Evolutionary conservation across 345 rosid genomes (phyloP).

Genomic region (Sisymbrium altissimum): DNA sequence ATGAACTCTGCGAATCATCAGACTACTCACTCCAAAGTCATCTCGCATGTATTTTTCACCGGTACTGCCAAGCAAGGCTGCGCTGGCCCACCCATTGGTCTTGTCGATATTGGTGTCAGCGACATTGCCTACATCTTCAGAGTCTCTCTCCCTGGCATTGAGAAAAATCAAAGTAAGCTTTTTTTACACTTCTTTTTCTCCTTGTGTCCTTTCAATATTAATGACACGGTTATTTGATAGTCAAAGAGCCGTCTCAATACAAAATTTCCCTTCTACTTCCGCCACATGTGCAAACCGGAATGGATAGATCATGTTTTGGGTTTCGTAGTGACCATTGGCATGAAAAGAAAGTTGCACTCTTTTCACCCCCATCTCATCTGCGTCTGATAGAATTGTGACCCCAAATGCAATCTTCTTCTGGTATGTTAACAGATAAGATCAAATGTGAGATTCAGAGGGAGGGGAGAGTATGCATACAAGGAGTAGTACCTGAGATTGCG

Average conservation of each 20-base stretch:
- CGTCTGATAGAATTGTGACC: conserved; percentile 4
- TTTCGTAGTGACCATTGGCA: background rate
- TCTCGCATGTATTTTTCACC: conserved; percentile 31
- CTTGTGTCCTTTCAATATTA: background rate
- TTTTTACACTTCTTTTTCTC: background rate
- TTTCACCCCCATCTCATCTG: background rate
- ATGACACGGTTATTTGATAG: background rate
- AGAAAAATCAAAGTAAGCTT: conserved; percentile 51
- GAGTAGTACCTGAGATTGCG: conserved; percentile 40
- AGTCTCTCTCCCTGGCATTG: conserved; percentile 62
- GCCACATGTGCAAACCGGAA: background rate
- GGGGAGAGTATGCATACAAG: conserved; percentile 61
- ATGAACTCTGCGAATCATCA: conserved; percentile 24
- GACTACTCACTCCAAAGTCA: conserved; percentile 25
- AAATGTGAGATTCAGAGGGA: conserved; percentile 49
- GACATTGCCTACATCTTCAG: conserved; percentile 66
- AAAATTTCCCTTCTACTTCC: background rate
- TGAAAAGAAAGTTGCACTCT: background rate
- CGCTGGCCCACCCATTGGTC: conserved; percentile 56
- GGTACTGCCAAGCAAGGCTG: conserved; percentile 62
- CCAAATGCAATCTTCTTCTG: background rate
- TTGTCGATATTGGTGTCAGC: conserved; percentile 60
- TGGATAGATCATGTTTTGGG: background rate
- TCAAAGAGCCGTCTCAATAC: background rate
- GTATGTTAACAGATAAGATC: conserved; percentile 42